Conservation (phyloP, 441 rosid species). For the Pelargonium australe region DNA sequence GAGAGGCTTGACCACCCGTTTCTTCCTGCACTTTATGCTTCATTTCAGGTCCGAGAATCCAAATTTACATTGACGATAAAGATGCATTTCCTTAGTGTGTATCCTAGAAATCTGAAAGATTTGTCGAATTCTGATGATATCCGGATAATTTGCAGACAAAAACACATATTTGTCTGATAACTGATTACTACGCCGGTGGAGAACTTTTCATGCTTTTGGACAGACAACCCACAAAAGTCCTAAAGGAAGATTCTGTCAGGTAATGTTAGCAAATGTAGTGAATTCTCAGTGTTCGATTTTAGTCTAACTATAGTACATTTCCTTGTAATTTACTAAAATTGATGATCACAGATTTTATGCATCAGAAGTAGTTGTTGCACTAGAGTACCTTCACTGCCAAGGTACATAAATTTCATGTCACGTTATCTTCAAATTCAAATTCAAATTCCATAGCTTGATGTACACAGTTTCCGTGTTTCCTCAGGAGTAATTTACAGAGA, state of each 20-base stretch:
- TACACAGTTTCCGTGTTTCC: background rate
- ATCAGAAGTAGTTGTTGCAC: constrained; percentile 76
- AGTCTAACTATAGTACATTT: no score
- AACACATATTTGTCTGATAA: constrained; percentile 89
- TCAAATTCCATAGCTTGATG: no score
- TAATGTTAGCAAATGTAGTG: constrained; percentile 12
- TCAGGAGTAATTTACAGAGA: constrained; percentile 85
- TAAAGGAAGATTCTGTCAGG: constrained; percentile 94
- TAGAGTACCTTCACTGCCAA: constrained; percentile 97
- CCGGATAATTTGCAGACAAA: constrained; percentile 53
- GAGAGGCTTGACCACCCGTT: constrained; percentile 95
- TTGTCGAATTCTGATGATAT: background rate
- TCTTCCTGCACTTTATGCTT: constrained; percentile 94
- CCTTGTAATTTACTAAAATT: background rate
- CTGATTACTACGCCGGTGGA: constrained; percentile 92
- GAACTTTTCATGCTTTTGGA: constrained; percentile 92
- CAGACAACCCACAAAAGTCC: constrained; percentile 72
- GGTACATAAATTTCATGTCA: constrained; percentile 32
- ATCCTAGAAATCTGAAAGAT: background rate
- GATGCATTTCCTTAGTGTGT: background rate
- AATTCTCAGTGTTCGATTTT: no score
- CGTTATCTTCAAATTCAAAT: no score
- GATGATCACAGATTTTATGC: constrained; percentile 65
- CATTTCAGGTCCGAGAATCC: constrained; percentile 66
- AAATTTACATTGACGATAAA: background rate